Evolutionary conservation across 2,329 filamentous ascomycete genomes (phyloP).

Genomic region (Sordariomycetes sp.): DNA sequence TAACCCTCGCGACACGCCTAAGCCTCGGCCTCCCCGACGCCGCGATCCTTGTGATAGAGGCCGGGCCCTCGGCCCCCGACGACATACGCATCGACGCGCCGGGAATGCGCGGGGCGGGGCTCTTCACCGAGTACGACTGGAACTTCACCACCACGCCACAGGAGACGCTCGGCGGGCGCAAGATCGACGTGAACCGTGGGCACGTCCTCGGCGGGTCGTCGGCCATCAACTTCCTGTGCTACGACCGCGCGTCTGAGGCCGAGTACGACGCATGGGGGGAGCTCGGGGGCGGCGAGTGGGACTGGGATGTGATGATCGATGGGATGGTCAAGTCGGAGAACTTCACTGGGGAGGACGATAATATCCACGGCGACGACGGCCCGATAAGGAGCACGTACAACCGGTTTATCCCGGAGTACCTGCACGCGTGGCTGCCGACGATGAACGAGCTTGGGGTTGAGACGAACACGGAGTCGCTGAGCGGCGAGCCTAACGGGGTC

Average conservation of each 20-base stretch:
- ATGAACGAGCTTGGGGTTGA: constrained; percentile 29
- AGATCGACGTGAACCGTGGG: constrained; percentile 30
- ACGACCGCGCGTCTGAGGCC: constrained; percentile 20
- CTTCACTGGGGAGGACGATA: constrained; percentile 12
- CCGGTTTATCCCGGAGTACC: constrained; percentile 28
- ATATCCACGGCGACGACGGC: constrained; percentile 10
- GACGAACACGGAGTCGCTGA: constrained; percentile 30
- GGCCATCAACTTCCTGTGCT: constrained; percentile 32
- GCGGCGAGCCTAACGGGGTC: constrained; percentile 37
- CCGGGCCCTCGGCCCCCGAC: constrained; percentile 15
- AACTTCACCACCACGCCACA: constrained; percentile 32
- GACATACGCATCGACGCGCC: constrained; percentile 21
- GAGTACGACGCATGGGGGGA: constrained; percentile 27
- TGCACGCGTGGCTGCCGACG: constrained; percentile 30
- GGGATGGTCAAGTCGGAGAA: constrained; percentile 18
- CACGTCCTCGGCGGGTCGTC: constrained; percentile 38
- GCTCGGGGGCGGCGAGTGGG: constrained; percentile 23
- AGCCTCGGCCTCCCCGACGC: constrained; percentile 17
- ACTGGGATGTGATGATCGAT: constrained; percentile 22
- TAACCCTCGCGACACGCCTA: constrained; percentile 20
- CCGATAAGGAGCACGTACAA: constrained; percentile 21
- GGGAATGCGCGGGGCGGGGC: constrained; percentile 16
- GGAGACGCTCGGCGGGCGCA: constrained; percentile 22
- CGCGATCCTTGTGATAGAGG: constrained; percentile 18
- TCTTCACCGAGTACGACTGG: constrained; percentile 23